Base-by-base conservation (phyloP, 2,329 filamentous ascomycete species). In the Aspergillus awamori region DNA sequence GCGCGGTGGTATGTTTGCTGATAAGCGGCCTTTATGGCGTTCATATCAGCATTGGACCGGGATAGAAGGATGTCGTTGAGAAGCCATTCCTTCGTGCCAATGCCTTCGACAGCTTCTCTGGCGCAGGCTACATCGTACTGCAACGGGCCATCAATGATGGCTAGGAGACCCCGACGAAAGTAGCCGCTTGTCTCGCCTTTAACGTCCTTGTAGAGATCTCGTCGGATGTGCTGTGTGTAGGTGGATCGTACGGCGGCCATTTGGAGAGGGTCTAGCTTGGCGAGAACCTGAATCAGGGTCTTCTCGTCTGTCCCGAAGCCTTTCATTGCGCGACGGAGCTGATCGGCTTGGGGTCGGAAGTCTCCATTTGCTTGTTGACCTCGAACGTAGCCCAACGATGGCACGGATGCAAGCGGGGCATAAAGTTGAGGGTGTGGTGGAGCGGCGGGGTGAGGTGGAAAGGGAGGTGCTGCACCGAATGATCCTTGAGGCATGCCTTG, bases 231-330 rank as follows among this genome's bases (percentile, higher is more conserved):
- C 79, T 60, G 86, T 79, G 87, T 80, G 79, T 90, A 98, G 2
- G 89, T 84, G 7, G 83, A 75, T 59, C 88, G 86, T 55, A 96
- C 82, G 8, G 86, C 81, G 52, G 88, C 85, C 64, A 95, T 84
- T 74, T 96, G 91, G 4, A 93, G 80, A 1, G 93, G 90, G 65
- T 96, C 91, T 64, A 93, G 89, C 67, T 83, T 85, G 2, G 89
- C 80, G 8, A 98, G 80, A 3, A 89, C 80, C 2, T 82, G 80
- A 65, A 96, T 93, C 15, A 98, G 80, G 0, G 84, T 77, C 70
- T 87, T 89, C 75, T 97, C 93, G 70, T 98, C 87, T 0, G 93
- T 97, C 36, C 93, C 94, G 64, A 97, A 91, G 0, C 93, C 93
- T 77, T 96, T 97, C 92, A 97, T 97, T 2, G 94, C 92, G 67